Conservation (phyloP, 2,329 filamentous ascomycete species). For the Gyromitra esculenta region DNA sequence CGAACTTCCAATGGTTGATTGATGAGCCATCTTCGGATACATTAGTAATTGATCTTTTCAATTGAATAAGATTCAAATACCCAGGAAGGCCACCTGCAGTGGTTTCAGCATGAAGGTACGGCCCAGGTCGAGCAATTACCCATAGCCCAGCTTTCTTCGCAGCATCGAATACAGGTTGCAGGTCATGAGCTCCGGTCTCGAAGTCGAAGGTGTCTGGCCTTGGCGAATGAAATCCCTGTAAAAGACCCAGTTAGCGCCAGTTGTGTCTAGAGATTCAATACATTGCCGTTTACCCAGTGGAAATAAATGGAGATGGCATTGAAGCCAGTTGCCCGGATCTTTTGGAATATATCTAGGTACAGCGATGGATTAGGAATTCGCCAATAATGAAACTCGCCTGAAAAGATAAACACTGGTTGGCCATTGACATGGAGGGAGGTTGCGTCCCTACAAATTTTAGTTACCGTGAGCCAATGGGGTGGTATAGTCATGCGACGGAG, state of each 20-base stretch:
- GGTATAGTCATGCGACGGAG: background rate
- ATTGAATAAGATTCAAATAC: slow-evolving; percentile 66
- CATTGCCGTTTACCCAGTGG: slow-evolving; percentile 69
- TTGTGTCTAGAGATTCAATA: slow-evolving; percentile 74
- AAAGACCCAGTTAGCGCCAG: background rate
- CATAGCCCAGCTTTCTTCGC: slow-evolving; percentile 58
- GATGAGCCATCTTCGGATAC: slow-evolving; percentile 47
- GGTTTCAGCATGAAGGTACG: slow-evolving; percentile 62
- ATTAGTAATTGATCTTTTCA: background rate
- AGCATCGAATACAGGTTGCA: slow-evolving; percentile 57
- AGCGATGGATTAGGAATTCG: slow-evolving; percentile 67
- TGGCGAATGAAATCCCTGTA: slow-evolving; percentile 62
- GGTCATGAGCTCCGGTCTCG: slow-evolving; percentile 54
- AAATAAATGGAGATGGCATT: slow-evolving; percentile 76
- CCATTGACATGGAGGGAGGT: slow-evolving; percentile 75
- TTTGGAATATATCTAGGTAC: slow-evolving; percentile 70
- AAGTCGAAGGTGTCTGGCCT: slow-evolving; percentile 63
- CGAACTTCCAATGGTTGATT: slow-evolving; percentile 57
- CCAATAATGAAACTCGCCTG: slow-evolving; percentile 72
- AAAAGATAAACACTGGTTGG: slow-evolving; percentile 75
- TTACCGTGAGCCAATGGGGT: background rate
- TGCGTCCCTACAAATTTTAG: slow-evolving; percentile 66
- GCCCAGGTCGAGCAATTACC: slow-evolving; percentile 57
- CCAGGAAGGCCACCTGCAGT: slow-evolving; percentile 81
- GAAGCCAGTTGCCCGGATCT: slow-evolving; percentile 66